These are phyloP conservation scores for Tulasnella sp. DNA, from an alignment of 768 basidiomycete genomes.

Conservation along the genomic window DNA sequence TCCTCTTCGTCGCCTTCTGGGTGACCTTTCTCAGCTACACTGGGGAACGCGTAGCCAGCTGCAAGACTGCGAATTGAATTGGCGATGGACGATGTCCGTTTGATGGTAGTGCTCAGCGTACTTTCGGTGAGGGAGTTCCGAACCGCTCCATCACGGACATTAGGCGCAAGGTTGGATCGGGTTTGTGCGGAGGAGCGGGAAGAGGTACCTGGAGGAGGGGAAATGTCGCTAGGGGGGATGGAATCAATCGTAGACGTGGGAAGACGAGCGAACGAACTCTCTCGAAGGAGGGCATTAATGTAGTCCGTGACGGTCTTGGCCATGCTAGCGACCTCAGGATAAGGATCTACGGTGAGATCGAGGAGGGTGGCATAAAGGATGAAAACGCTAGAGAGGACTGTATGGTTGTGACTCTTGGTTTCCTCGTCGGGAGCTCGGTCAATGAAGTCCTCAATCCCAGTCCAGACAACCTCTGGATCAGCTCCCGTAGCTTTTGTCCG, in stretches of 20 bases:
- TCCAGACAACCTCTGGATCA: constrained; percentile 12
- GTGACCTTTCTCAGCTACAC: neutral
- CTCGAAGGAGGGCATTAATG: constrained; percentile 76
- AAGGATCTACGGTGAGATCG: constrained; percentile 87
- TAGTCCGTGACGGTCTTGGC: constrained; percentile 91
- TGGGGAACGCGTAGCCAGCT: constrained; percentile 10
- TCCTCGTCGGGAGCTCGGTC: constrained; percentile 28
- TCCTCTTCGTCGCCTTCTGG: neutral
- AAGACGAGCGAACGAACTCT: constrained; percentile 74
- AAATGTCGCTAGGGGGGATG: constrained; percentile 27
- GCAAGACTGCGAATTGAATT: constrained; percentile 53
- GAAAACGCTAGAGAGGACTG: constrained; percentile 84
- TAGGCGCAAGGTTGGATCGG: neutral
- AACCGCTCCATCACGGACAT: neutral
- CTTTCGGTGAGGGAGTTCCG: constrained; percentile 36
- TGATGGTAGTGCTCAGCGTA: constrained; percentile 42
- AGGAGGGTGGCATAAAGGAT: constrained; percentile 81
- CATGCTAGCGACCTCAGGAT: constrained; percentile 81
- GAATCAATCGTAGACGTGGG: constrained; percentile 51
- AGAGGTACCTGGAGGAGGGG: neutral
- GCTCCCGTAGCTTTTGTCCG: constrained; percentile 8
- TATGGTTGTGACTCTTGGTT: constrained; percentile 63
- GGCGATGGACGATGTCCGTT: constrained; percentile 72
- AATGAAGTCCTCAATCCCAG: constrained; percentile 4
- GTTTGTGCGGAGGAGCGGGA: neutral